Conservation (phyloP, 2,329 filamentous ascomycete species). For the Aspergillus proliferans region DNA sequence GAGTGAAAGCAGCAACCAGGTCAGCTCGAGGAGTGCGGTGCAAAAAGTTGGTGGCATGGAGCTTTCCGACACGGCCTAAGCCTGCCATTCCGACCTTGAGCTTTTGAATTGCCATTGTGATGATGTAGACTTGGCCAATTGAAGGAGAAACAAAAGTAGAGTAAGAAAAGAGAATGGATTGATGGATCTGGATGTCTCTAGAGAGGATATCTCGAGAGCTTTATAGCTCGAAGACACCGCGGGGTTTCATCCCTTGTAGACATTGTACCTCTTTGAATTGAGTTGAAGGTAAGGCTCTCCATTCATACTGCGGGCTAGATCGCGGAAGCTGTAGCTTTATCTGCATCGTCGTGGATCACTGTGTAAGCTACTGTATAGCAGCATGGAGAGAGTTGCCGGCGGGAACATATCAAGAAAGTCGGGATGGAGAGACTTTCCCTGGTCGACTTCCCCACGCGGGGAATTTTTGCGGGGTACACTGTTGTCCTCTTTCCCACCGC, state of each 20-base stretch:
- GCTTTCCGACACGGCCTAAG: conserved; percentile 42
- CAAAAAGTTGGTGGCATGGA: conserved; percentile 43
- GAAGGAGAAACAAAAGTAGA: neutral
- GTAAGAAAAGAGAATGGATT: neutral
- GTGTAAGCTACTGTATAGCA: no score
- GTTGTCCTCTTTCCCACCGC: neutral
- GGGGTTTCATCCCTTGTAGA: neutral
- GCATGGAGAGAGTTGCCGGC: no score
- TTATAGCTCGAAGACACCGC: neutral
- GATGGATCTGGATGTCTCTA: neutral
- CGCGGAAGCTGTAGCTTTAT: no score
- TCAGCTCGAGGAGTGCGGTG: conserved; percentile 42
- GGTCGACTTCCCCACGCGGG: no score
- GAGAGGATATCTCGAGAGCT: conserved; percentile 2
- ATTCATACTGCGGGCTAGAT: neutral
- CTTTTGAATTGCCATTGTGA: conserved; percentile 20
- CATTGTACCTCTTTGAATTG: conserved; percentile 1
- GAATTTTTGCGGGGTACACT: no score
- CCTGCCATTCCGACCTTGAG: conserved; percentile 39
- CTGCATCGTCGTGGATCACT: no score
- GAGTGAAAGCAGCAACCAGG: conserved; percentile 43
- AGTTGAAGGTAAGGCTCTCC: neutral
- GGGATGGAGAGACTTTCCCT: no score
- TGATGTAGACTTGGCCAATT: neutral
- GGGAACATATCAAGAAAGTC: no score